Percentiles rank a stretch among this genome's conserved stretches.
These are phyloP conservation scores for Lolium multiflorum DNA, from an alignment of 176 grass and related monocot genomes.

Conservation along the genomic window DNA sequence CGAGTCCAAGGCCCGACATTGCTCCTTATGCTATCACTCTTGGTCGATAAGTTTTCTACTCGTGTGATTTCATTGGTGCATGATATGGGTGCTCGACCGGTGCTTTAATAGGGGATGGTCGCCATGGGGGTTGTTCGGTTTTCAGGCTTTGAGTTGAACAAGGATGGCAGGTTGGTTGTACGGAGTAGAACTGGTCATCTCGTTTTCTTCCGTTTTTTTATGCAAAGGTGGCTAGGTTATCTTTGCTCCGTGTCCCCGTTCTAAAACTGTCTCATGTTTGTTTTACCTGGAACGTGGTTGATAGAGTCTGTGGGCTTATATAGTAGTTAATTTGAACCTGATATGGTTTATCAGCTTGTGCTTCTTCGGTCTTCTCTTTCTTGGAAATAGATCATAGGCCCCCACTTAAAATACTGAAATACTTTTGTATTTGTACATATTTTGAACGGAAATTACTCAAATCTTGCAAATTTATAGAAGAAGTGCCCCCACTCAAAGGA, in stretches of 20 bases:
- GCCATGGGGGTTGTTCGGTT: constrained; percentile 57
- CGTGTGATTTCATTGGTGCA: not conserved
- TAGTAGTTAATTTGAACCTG: no score
- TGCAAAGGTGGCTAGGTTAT: not conserved
- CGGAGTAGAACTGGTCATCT: constrained; percentile 33
- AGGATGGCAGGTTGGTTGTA: constrained; percentile 49
- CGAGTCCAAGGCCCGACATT: constrained; percentile 46
- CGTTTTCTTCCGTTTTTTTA: not conserved
- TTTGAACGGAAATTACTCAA: no score
- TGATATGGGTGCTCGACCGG: not conserved
- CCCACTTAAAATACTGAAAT: not conserved
- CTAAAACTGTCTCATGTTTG: not conserved
- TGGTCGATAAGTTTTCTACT: not conserved
- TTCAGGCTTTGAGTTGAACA: constrained; percentile 34
- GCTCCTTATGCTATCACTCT: not conserved
- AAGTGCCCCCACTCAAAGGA: no score
- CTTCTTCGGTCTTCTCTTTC: not conserved
- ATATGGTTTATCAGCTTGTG: no score
- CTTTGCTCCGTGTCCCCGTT: constrained; percentile 39
- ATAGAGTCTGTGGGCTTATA: not conserved
- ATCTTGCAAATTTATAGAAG: no score
- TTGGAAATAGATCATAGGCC: not conserved
- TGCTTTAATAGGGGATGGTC: constrained; percentile 52
- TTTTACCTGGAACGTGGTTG: not conserved
- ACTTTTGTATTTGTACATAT: no score